A percentile compares a stretch with the other conserved stretches of the same genome.
phyloP scores from a whole-genome alignment of 192 early-diverging fungal genomes.

The Cetraspora pellucida region DNA sequence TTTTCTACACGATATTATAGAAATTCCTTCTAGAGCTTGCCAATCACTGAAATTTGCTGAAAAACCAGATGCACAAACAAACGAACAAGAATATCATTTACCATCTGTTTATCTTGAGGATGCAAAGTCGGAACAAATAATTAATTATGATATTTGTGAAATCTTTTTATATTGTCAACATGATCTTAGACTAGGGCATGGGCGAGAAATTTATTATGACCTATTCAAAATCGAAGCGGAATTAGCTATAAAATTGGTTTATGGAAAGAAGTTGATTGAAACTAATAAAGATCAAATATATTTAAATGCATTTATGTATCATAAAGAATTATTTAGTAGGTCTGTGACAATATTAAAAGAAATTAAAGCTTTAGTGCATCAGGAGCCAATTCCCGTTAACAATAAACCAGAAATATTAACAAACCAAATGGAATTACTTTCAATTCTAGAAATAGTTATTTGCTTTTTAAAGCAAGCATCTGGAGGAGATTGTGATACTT shows the following conservation, averaged over 20 bases:
- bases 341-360: constrained; percentile 4
- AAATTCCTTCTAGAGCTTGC: neutral
- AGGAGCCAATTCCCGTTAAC: constrained; percentile 19
- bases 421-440: constrained; percentile 4
- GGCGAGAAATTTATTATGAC: constrained; percentile 5
- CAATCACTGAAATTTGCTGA: constrained; percentile 3
- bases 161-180: constrained; percentile 26
- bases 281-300: neutral
- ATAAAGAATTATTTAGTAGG: constrained; percentile 21
- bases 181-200: neutral
- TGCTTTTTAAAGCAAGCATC: constrained; percentile 30
- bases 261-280: constrained; percentile 11
- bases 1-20: constrained; percentile 19
- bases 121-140: neutral
- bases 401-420: too few species aligned
- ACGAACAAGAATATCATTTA: neutral
- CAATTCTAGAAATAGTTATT: constrained; percentile 10
- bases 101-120: constrained; percentile 11
- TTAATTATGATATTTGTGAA: constrained; percentile 17
- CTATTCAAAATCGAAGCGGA: constrained; percentile 25
- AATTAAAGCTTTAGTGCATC: neutral
- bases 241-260: neutral
- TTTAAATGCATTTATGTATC: constrained; percentile 1
- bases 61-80: neutral
- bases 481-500: neutral